These are phyloP conservation scores for Bacidia rubella DNA, from an alignment of 495 filamentous ascomycete genomes.

Conservation along the genomic window DNA sequence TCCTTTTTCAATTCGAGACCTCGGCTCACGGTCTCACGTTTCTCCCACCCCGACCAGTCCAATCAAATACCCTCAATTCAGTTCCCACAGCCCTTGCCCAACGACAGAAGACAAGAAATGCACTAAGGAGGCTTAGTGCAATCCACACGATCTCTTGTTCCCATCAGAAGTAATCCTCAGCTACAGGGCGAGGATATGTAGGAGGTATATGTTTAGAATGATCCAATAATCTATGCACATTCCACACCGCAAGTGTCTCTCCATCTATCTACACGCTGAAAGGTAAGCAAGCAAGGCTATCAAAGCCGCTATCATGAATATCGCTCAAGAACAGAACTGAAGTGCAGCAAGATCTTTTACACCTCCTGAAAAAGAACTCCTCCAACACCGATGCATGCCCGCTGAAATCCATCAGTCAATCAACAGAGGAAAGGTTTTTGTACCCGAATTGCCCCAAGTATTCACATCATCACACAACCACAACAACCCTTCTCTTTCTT, in stretches of 20 bases:
- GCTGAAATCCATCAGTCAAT: background rate
- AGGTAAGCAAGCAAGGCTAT: background rate
- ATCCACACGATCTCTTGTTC: no score
- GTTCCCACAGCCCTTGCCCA: no score
- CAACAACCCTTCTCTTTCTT: conserved; percentile 33
- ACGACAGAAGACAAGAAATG: no score
- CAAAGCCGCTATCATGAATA: background rate
- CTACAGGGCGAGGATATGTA: no score
- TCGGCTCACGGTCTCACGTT: no score
- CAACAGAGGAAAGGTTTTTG: background rate
- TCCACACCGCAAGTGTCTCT: background rate
- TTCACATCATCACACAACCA: conserved; percentile 40
- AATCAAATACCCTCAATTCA: no score
- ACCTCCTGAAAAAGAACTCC: background rate
- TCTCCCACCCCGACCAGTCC: no score
- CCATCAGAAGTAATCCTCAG: no score
- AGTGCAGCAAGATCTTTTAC: background rate
- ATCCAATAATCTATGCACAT: background rate
- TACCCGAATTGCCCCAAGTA: background rate
- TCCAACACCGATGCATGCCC: background rate
- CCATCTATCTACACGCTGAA: background rate
- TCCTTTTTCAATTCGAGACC: no score
- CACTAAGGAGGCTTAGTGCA: no score
- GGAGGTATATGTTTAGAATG: no score
- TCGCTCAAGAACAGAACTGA: background rate